Evolutionary conservation across 768 basidiomycete species (phyloP).

Genomic region (Leccinum rimulosum): DNA sequence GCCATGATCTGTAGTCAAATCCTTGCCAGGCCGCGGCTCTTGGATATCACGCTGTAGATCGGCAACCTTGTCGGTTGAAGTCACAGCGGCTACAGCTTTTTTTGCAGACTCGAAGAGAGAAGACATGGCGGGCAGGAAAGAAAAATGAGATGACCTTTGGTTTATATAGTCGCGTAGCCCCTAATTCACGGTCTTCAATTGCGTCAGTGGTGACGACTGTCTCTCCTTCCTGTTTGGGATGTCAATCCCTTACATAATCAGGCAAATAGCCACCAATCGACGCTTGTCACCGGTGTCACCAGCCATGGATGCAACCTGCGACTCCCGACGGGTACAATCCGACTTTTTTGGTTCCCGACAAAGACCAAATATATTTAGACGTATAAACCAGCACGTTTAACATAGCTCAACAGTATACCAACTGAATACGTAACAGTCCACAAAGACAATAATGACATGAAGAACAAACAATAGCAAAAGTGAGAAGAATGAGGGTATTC

Average conservation of each 20-base stretch:
- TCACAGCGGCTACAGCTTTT: conserved; percentile 6
- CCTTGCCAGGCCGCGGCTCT: conserved; percentile 7
- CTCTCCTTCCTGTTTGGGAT: not conserved
- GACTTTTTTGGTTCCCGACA: not conserved
- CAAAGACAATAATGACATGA: conserved; percentile 1
- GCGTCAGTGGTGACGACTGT: conserved; percentile 26
- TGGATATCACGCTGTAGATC: conserved; percentile 29
- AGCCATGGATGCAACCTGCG: not conserved
- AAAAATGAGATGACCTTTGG: too few relatives aligned
- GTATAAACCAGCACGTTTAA: conserved; percentile 10
- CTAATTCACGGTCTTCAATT: not conserved
- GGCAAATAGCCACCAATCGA: not conserved
- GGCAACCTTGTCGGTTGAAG: conserved; percentile 18
- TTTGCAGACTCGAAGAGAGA: conserved; percentile 15
- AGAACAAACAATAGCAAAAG: not conserved
- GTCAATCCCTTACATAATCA: not conserved
- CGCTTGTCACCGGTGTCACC: too few relatives aligned
- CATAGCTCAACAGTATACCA: not conserved
- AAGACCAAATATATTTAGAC: conserved; percentile 12
- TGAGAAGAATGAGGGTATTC: conserved; percentile 3
- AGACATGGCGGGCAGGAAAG: conserved; percentile 9
- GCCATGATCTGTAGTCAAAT: conserved; percentile 62
- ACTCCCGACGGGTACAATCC: not conserved
- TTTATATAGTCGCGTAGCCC: conserved; percentile 9
- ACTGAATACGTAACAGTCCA: conserved; percentile 15